phyloP scores from a whole-genome alignment of 805 yeast genomes.

The Candida michaelii region DNA sequence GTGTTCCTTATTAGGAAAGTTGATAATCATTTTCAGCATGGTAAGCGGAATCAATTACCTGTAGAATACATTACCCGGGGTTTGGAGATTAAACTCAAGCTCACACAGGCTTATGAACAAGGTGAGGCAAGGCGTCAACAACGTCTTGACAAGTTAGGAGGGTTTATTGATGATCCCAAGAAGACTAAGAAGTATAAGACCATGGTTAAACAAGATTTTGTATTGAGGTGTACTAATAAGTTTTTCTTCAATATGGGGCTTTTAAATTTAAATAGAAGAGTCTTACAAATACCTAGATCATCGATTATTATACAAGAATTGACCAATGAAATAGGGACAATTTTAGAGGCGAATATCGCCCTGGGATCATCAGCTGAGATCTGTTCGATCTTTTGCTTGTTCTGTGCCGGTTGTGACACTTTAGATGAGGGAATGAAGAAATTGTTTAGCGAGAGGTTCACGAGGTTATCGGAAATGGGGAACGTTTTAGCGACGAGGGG shows the following conservation, averaged over 20 bases:
- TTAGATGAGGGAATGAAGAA: slow-evolving; percentile 32
- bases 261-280: slow-evolving; percentile 57
- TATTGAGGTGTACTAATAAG: slow-evolving; percentile 49
- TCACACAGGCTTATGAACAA: slow-evolving; percentile 19
- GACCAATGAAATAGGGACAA: slow-evolving; percentile 38
- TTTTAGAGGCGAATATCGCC: slow-evolving; percentile 41
- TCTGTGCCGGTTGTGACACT: slow-evolving; percentile 61
- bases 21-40: slow-evolving; percentile 18
- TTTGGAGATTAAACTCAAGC: slow-evolving; percentile 26
- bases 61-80: slow-evolving; percentile 22
- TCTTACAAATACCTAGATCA: slow-evolving; percentile 44
- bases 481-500: slow-evolving; percentile 46
- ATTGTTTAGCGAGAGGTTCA: slow-evolving; percentile 41
- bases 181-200: slow-evolving; percentile 12
- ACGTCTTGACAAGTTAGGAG: slow-evolving; percentile 20
- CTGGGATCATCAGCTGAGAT: slow-evolving; percentile 51
- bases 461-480: slow-evolving; percentile 42
- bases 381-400: slow-evolving; percentile 54
- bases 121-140: slow-evolving; percentile 30
- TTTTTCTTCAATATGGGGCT: slow-evolving; percentile 54
- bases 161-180: slow-evolving; percentile 3
- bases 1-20: slow-evolving; percentile 32
- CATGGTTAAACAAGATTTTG: slow-evolving; percentile 30
- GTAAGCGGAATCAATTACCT: slow-evolving; percentile 16
- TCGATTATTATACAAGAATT: slow-evolving; percentile 50